Evolutionary conservation across 2,329 filamentous ascomycete genomes (phyloP).

Genomic region (Dothistroma septosporum): DNA sequence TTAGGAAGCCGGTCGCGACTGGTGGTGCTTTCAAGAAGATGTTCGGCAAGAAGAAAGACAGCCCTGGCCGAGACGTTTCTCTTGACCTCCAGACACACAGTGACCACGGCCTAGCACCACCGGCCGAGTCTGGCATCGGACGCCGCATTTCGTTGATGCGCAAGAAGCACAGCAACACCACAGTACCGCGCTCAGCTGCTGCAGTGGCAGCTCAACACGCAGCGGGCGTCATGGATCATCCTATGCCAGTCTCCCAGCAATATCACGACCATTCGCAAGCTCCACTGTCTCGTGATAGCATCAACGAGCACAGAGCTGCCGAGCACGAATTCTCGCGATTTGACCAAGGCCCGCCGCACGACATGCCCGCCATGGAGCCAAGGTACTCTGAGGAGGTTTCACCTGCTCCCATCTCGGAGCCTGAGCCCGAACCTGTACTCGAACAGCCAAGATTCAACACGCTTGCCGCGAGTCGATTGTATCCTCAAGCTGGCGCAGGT

Average conservation of each 20-base stretch:
- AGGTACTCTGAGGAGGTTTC: conserved; percentile 32
- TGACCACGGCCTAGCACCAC: conserved; percentile 27
- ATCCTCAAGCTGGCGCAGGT: conserved; percentile 15
- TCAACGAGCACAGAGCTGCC: conserved; percentile 56
- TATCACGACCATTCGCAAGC: conserved; percentile 48
- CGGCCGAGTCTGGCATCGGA: conserved; percentile 30
- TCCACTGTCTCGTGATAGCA: conserved; percentile 57
- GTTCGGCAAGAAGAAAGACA: conserved; percentile 60
- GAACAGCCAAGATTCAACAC: conserved; percentile 24
- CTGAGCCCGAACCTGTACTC: neutral
- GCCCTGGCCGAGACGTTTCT: conserved; percentile 35
- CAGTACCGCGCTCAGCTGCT: conserved; percentile 8
- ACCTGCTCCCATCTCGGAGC: conserved; percentile 4
- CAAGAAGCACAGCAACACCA: conserved; percentile 30
- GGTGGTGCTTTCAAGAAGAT: conserved; percentile 57
- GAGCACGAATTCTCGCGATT: conserved; percentile 64
- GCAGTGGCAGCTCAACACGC: conserved; percentile 23
- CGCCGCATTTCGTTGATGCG: conserved; percentile 42
- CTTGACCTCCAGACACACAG: conserved; percentile 50
- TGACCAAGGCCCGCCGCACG: conserved; percentile 80
- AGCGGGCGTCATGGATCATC: conserved; percentile 16
- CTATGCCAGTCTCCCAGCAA: conserved; percentile 28
- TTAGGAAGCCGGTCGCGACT: conserved; percentile 41
- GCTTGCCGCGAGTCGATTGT: conserved; percentile 11
- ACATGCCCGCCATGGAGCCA: conserved; percentile 80